Evolutionary conservation across 257 asterid genomes (phyloP).

Genomic region (Buddleja alternifolia): DNA sequence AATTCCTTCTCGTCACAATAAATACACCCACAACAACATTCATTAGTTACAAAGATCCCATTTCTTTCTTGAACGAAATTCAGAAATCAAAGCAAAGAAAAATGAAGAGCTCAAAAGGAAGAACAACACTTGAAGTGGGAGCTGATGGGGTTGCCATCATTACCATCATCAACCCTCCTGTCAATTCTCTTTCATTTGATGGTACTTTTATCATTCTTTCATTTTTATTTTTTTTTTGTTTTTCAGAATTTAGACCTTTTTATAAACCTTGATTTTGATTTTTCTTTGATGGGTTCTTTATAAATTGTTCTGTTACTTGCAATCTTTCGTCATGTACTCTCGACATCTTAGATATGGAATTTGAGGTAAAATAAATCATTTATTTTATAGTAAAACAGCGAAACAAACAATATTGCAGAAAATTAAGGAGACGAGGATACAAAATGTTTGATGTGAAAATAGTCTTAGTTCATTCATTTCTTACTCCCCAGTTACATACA

Average conservation of each 20-base stretch:
- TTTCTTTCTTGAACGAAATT: background rate
- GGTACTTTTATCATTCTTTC: conserved; percentile 45
- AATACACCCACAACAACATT: background rate
- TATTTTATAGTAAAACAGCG: too few species aligned
- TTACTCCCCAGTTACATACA: too few species aligned
- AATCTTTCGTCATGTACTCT: background rate
- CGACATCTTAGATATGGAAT: too few species aligned
- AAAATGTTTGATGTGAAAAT: too few species aligned
- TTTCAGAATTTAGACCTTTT: conserved; percentile 12
- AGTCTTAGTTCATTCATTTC: too few species aligned
- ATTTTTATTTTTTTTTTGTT: background rate
- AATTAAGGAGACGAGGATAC: too few species aligned
- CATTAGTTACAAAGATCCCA: background rate
- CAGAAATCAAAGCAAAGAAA: background rate
- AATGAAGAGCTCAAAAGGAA: conserved; percentile 63
- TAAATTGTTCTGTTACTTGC: background rate
- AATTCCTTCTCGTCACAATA: background rate
- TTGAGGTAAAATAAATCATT: too few species aligned
- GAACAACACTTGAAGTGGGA: conserved; percentile 84
- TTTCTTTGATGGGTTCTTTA: conserved; percentile 18
- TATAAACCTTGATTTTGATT: conserved; percentile 4
- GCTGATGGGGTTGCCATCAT: conserved; percentile 89
- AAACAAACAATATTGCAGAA: too few species aligned
- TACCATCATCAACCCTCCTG: conserved; percentile 95
- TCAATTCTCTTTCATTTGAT: conserved; percentile 92